Conservation (phyloP, 2,329 filamentous ascomycete species). For the Pyricularia grisea region DNA sequence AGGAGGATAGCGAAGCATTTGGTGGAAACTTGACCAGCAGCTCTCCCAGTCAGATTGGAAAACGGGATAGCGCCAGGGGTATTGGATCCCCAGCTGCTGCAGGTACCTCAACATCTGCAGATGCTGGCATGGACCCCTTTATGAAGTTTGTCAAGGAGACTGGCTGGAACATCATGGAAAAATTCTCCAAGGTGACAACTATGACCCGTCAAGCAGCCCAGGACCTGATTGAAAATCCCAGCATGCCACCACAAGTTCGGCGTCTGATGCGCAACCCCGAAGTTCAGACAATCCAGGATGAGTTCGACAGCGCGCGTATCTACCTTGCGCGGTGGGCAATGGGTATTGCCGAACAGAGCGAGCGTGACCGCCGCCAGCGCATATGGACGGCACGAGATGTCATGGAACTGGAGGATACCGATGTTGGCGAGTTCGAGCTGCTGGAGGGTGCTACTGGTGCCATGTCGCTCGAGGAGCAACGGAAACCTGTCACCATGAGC, state of each 20-base stretch:
- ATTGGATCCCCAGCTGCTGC: constrained; percentile 15
- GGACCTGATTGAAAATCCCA: constrained; percentile 84
- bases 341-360: constrained; percentile 96
- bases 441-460: constrained; percentile 64
- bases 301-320: constrained; percentile 91
- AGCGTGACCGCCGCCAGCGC: constrained; percentile 72
- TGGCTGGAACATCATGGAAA: constrained; percentile 92
- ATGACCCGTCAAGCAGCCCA: constrained; percentile 89
- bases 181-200: constrained; percentile 93
- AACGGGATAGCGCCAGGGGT: constrained; percentile 23
- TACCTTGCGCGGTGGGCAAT: constrained; percentile 97
- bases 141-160: constrained; percentile 92
- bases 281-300: constrained; percentile 89
- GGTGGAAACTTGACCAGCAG: constrained; percentile 45
- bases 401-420: constrained; percentile 86
- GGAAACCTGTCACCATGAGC: constrained; percentile 66
- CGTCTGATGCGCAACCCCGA: constrained; percentile 83
- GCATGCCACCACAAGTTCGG: constrained; percentile 78
- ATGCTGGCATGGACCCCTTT: constrained; percentile 83
- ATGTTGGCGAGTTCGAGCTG: constrained; percentile 92
- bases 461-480: constrained; percentile 65
- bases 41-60: constrained; percentile 29
- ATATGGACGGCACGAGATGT: constrained; percentile 94
- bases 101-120: constrained; percentile 23
- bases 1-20: constrained; percentile 72